A percentile compares a stretch with the other conserved stretches of the same genome.
Conservation (phyloP, 768 basidiomycete species). For the Suillus luteus region DNA sequence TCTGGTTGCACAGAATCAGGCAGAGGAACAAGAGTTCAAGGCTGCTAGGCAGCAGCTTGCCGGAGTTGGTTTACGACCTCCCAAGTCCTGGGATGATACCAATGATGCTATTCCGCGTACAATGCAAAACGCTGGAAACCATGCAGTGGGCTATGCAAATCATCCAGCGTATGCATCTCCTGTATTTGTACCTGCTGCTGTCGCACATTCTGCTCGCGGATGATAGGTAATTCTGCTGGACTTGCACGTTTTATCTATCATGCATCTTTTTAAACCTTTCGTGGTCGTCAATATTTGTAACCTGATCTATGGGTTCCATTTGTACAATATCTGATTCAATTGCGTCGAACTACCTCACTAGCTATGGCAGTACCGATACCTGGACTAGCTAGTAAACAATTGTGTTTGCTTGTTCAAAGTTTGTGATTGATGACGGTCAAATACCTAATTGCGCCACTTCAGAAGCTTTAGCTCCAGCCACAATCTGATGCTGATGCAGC, state of each 20-base stretch:
- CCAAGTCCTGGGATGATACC: slow-evolving; percentile 71
- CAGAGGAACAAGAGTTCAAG: slow-evolving; percentile 81
- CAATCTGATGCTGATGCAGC: slow-evolving; percentile 16
- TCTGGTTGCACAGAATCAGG: slow-evolving; percentile 74
- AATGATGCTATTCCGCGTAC: slow-evolving; percentile 37
- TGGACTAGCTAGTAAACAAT: slow-evolving; percentile 6
- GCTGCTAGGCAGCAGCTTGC: slow-evolving; percentile 79
- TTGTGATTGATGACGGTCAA: not conserved
- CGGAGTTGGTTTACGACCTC: slow-evolving; percentile 72
- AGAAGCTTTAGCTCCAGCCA: slow-evolving; percentile 13
- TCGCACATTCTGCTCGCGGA: slow-evolving; percentile 34
- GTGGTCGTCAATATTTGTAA: slow-evolving; percentile 18
- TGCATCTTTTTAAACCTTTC: slow-evolving; percentile 27
- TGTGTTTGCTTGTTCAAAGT: slow-evolving; percentile 3
- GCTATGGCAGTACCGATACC: slow-evolving; percentile 1
- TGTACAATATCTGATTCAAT: slow-evolving; percentile 20
- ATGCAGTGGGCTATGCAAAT: slow-evolving; percentile 26
- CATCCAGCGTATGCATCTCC: slow-evolving; percentile 32
- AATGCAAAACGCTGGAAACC: slow-evolving; percentile 16
- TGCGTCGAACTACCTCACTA: not conserved
- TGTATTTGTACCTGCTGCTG: slow-evolving; percentile 27
- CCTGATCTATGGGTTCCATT: slow-evolving; percentile 17
- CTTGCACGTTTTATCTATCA: slow-evolving; percentile 22
- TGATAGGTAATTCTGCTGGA: slow-evolving; percentile 22
- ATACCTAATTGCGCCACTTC: slow-evolving; percentile 9